Conservation (phyloP, 2,329 filamentous ascomycete genomes). For the Penicillium sp. region DNA sequence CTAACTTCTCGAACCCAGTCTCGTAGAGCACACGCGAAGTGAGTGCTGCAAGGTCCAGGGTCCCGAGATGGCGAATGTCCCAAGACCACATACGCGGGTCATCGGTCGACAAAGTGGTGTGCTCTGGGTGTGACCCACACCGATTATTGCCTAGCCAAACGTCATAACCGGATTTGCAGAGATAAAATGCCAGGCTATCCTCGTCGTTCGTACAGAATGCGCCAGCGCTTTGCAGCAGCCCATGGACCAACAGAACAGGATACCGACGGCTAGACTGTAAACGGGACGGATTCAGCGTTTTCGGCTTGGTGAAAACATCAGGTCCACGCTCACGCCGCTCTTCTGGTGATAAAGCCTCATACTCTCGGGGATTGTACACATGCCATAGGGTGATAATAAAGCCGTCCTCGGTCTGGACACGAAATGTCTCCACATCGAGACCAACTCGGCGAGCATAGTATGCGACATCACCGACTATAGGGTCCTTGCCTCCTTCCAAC, state of each 20-base stretch:
- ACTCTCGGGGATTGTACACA: slow-evolving; percentile 77
- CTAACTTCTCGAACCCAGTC: slow-evolving; percentile 79
- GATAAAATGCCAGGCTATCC: slow-evolving; percentile 82
- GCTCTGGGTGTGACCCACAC: slow-evolving; percentile 77
- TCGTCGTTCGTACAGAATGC: slow-evolving; percentile 91
- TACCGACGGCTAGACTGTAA: slow-evolving; percentile 48
- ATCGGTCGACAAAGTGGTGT: slow-evolving; percentile 64
- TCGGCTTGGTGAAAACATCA: slow-evolving; percentile 57
- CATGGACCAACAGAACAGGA: slow-evolving; percentile 82
- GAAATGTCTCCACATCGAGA: slow-evolving; percentile 75
- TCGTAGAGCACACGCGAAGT: slow-evolving; percentile 74
- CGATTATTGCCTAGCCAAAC: slow-evolving; percentile 95
- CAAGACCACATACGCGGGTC: slow-evolving; percentile 96
- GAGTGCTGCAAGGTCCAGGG: slow-evolving; percentile 80
- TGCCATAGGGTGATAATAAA: slow-evolving; percentile 90
- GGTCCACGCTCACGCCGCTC: slow-evolving; percentile 53
- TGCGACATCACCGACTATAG: slow-evolving; percentile 70
- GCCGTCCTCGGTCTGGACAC: slow-evolving; percentile 89
- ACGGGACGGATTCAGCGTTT: slow-evolving; percentile 23
- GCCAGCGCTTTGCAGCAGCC: slow-evolving; percentile 80
- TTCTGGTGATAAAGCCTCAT: slow-evolving; percentile 53
- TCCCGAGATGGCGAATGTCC: slow-evolving; percentile 93
- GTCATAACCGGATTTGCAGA: slow-evolving; percentile 89
- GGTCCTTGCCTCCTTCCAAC: slow-evolving; percentile 76
- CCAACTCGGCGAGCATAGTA: slow-evolving; percentile 89